Evolutionary conservation across 768 basidiomycete species (phyloP), one percentile per base, ranked within the genome.

Genomic region (Suillus spraguei): DNA sequence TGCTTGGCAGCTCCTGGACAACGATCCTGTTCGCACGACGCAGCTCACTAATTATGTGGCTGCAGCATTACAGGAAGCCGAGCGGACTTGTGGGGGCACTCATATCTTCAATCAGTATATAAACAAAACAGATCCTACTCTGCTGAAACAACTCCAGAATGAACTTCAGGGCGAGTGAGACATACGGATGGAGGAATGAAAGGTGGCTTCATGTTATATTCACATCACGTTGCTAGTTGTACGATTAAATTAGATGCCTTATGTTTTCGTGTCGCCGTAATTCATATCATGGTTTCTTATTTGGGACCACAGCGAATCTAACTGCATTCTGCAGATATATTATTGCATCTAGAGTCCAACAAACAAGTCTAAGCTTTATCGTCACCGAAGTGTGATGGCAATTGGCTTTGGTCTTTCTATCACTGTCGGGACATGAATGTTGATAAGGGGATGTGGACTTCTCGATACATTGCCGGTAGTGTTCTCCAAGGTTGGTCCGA

Each of bases 101-200:
- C 77, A 81, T 22, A 75, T 77, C 8, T 89, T 96, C 76, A 85
- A 90, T 62, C 74, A 73, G 13, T 92, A 88, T 70, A 79, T 95
- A 16, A 75, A 79, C 10, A 84, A 86, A 65, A 84, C 89, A 20
- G 94, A 95, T 71, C 85, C 90, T 4, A 79, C 83, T 1, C 84
- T 95, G n/a, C 78, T 94, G 17, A 81, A 85, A 65, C 91, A 93
- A 71, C 84, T 94, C 56, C 83, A 86, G 68, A 78, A 78, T 41
- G 85, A 83, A 68, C 72, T 89, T 35, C 67, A 2, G 60, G 64
- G 32, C 67, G 36, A 56, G 36, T 24, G 28, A 55, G 8, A 35
- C 59, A 59, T 35, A 63, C n/a, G 16, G 17, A 39, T 44, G 35
- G 50, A 36, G 46, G 14, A 39, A 28, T 5, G 38, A 39, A 24